These are phyloP conservation scores for Arabidopsis thaliana DNA, from an alignment of 345 rosid species.

Conservation along the genomic window TAIR10.1 NC_003074.8:17628001-17628500, in stretches of 20 bases:
- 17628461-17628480: constrained; percentile 53
- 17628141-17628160: constrained; percentile 98
- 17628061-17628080: constrained; percentile 9
- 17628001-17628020: constrained; percentile 79
- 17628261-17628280: constrained; percentile 98
- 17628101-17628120: constrained; percentile 90
- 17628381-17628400: constrained; percentile 83
- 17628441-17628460: neutral
- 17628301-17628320: constrained; percentile 89
- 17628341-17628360: constrained; percentile 98
- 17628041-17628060: neutral
- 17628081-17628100: constrained; percentile 45
- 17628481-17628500: constrained; percentile 99
- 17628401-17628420: neutral
- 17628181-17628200: constrained; percentile 51
- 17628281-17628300: constrained; percentile 67
- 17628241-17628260: constrained; percentile 7
- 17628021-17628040: constrained; percentile 12
- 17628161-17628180: constrained; percentile 75
- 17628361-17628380: constrained; percentile 94
- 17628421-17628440: neutral
- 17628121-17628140: constrained; percentile 90
- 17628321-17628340: constrained; percentile 93
- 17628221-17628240: neutral
- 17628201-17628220: constrained; percentile 8